Conservation (phyloP, 2,329 filamentous ascomycete genomes). For the Claviceps sp. region DNA sequence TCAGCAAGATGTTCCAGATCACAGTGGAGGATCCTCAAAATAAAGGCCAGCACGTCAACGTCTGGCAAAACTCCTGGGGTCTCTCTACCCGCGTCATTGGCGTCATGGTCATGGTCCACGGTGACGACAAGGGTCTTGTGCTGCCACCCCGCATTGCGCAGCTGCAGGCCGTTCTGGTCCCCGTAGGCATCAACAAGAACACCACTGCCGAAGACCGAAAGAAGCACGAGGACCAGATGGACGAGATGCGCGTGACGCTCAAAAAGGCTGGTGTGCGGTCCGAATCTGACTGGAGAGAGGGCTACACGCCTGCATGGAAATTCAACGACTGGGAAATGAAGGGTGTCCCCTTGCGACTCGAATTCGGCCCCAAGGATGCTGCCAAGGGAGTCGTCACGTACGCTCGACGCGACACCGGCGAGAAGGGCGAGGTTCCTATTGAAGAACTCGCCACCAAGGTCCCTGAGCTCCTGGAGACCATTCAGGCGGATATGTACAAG, state of each 20-base stretch:
- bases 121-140: constrained; percentile 89
- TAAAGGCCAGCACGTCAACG: constrained; percentile 66
- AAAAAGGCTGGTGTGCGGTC: constrained; percentile 62
- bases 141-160: constrained; percentile 84
- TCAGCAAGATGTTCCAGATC: constrained; percentile 98
- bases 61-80: constrained; percentile 99
- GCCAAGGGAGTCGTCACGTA: constrained; percentile 73
- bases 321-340: constrained; percentile 99
- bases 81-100: constrained; percentile 93
- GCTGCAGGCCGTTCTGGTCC: constrained; percentile 74
- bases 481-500: constrained; percentile 69
- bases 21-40: constrained; percentile 84
- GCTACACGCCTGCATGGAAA: constrained; percentile 91
- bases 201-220: constrained; percentile 66
- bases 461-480: constrained; percentile 72
- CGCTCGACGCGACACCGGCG: constrained; percentile 74
- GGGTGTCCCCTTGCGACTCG: constrained; percentile 83
- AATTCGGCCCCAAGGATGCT: constrained; percentile 91
- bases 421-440: constrained; percentile 70
- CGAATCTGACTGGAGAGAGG: constrained; percentile 74
- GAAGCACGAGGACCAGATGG: constrained; percentile 62
- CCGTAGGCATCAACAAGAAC: constrained; percentile 85
- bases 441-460: constrained; percentile 59
- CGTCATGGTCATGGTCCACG: constrained; percentile 98
- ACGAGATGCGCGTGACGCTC: constrained; percentile 55